A percentile compares a stretch with the other conserved stretches of the same genome.
phyloP scores from a whole-genome alignment of 1,139 yeast genomes.

The Casaregolazyma lundiana region DNA sequence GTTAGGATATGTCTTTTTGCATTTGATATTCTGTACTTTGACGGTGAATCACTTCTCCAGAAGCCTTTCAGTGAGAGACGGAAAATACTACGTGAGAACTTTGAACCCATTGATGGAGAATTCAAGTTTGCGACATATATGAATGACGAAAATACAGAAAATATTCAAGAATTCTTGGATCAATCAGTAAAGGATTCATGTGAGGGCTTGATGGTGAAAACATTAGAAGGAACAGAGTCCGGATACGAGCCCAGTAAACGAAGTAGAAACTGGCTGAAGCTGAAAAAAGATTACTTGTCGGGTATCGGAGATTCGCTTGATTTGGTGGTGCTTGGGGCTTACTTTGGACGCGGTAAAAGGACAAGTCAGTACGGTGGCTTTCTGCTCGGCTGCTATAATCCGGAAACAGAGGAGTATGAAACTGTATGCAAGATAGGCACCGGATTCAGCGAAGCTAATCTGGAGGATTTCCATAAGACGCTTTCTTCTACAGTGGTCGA shows the following conservation, averaged over 20 bases:
- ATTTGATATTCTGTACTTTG: slow-evolving; percentile 73
- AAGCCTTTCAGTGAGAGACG: slow-evolving; percentile 69
- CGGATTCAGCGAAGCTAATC: slow-evolving; percentile 86
- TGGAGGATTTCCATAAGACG: slow-evolving; percentile 53
- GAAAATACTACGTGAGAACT: slow-evolving; percentile 48
- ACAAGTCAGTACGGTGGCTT: slow-evolving; percentile 96
- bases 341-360: slow-evolving; percentile 89
- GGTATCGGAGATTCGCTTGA: slow-evolving; percentile 90
- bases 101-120: slow-evolving; percentile 66
- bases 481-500: slow-evolving; percentile 65
- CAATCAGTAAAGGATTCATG: slow-evolving; percentile 86
- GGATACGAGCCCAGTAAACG: slow-evolving; percentile 92
- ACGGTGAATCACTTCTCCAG: slow-evolving; percentile 68
- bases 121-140: slow-evolving; percentile 75
- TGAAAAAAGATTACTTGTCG: slow-evolving; percentile 87
- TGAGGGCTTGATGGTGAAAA: slow-evolving; percentile 95
- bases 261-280: slow-evolving; percentile 90
- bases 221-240: slow-evolving; percentile 75
- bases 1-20: slow-evolving; percentile 91
- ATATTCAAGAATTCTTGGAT: slow-evolving; percentile 76
- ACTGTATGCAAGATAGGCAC: slow-evolving; percentile 97
- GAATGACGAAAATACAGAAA: slow-evolving; percentile 68
- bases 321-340: slow-evolving; percentile 90
- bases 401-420: slow-evolving; percentile 87
- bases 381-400: slow-evolving; percentile 80